Base-by-base conservation (phyloP, 805 yeast genomes). In the Jamesozyma jinghongensis region DNA sequence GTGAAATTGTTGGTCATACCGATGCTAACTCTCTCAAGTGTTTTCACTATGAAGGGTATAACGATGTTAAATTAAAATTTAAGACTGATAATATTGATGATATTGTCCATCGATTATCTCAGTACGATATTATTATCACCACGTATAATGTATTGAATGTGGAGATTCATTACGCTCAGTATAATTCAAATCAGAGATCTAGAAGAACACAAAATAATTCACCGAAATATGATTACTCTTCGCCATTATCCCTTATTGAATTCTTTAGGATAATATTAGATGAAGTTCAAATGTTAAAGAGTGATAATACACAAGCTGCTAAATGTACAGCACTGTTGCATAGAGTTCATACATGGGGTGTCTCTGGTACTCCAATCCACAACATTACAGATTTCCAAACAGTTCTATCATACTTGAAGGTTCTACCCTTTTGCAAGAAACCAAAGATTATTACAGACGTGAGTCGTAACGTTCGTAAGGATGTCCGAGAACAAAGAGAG, bases 331-430 rank as follows among this genome's bases (percentile, higher is more conserved):
- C 83, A 2, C 64, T 84, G 29, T 74, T 92, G 19, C 90, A 95
- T 4, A 69, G 95, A 39, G 74, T 77, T 35, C 97, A 92, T 62
- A 78, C 95, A 0, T 92, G 97, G 97, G 97, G 95, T 13, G 96
- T 88, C 0, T 85, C 95, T 1, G 98, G 98, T 5, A 92, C 98
- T 0, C 94, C 97, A 0, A 81, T 87, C 13, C 77, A 79, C 48
- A 74, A 73, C 46, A 70, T 75, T 31, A 61, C 68, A 26, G 96
- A 90, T 59, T 67, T 88, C 36, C 76, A 73, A 34, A 81, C 94
- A 0, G 69, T 86, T 4, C 56, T 88, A 27, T 71, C 75, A 12
- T 90, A 85, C 52, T 59, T 87, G 44, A 68, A 79, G 46, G 57
- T 77, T 13, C 65, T 68, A 29, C 98, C 97, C 0, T 83, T 85